Evolutionary conservation across 2,329 filamentous ascomycete species (phyloP).

Genomic region (Aspergillus quadricinctus): DNA sequence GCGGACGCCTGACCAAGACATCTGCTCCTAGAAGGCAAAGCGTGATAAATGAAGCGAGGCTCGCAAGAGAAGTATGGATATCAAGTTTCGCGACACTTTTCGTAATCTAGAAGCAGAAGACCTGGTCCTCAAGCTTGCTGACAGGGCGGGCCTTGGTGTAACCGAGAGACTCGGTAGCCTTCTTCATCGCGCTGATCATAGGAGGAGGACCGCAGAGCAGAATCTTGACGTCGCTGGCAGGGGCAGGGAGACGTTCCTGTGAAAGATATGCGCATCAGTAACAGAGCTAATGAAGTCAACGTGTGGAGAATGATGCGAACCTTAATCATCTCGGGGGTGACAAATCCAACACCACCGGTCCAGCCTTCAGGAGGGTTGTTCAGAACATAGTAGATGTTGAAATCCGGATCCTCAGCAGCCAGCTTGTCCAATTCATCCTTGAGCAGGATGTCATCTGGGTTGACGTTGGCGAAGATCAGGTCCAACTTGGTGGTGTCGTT

Average conservation of each 20-base stretch:
- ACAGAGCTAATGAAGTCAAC: background rate
- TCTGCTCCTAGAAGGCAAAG: background rate
- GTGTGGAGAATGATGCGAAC: constrained; percentile 42
- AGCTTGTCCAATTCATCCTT: constrained; percentile 85
- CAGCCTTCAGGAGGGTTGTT: constrained; percentile 93
- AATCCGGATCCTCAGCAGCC: constrained; percentile 68
- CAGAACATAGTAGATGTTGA: constrained; percentile 90
- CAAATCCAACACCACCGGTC: constrained; percentile 90
- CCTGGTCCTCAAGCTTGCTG: constrained; percentile 96
- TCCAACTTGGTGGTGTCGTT: constrained; percentile 87
- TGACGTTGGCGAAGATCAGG: constrained; percentile 96
- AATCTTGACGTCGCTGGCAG: constrained; percentile 85
- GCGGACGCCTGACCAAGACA: background rate
- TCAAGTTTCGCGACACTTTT: background rate
- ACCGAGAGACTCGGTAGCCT: constrained; percentile 81
- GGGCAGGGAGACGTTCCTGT: constrained; percentile 62
- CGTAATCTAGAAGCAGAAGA: constrained; percentile 78
- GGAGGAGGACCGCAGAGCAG: constrained; percentile 92
- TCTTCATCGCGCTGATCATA: constrained; percentile 97
- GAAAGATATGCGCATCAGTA: constrained; percentile 2
- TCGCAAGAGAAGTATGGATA: background rate
- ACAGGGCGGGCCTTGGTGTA: constrained; percentile 90
- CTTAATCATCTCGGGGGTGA: constrained; percentile 93
- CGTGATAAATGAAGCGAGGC: background rate
- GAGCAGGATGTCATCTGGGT: constrained; percentile 84